Percentiles rank a stretch among this genome's conserved stretches.
Evolutionary conservation across 352 stramenopile species (phyloP).

Genomic region (Pythium biforme): DNA sequence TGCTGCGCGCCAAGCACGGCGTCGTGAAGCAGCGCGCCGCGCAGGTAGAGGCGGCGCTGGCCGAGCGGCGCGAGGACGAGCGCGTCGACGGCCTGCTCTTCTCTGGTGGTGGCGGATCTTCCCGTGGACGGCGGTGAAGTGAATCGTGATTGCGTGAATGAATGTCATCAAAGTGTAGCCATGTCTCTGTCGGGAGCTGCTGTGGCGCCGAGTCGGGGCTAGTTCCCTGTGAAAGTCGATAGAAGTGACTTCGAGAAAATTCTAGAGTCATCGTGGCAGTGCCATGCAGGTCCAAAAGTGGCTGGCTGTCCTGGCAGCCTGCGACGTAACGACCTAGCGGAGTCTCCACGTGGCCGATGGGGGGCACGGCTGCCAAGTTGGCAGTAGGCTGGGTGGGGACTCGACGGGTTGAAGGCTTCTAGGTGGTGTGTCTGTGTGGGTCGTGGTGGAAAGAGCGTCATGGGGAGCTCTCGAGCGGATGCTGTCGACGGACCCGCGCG

Average conservation of each 20-base stretch:
- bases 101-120: not conserved
- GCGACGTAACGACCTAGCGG: not conserved
- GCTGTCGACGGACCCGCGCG: too few species aligned
- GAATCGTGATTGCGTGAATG: too few species aligned
- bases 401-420: too few species aligned
- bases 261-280: constrained; percentile 6
- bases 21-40: constrained; percentile 3
- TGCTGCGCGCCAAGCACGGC: constrained; percentile 8
- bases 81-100: constrained; percentile 23
- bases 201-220: too few species aligned
- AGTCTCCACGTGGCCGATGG: not conserved
- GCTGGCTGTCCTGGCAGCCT: constrained; percentile 5
- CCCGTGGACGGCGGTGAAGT: constrained; percentile 1
- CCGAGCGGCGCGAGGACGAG: constrained; percentile 23
- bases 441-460: too few species aligned
- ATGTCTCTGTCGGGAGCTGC: too few species aligned
- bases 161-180: constrained; percentile 9
- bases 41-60: constrained; percentile 5
- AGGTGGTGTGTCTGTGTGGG: too few species aligned
- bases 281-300: not conserved
- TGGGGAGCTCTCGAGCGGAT: too few species aligned
- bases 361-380: not conserved
- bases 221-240: constrained; percentile 20
- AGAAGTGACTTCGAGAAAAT: constrained; percentile 27
- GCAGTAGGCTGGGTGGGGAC: too few species aligned